Conservation (phyloP, 2,329 filamentous ascomycete species). For the Colletotrichum sp. region DNA sequence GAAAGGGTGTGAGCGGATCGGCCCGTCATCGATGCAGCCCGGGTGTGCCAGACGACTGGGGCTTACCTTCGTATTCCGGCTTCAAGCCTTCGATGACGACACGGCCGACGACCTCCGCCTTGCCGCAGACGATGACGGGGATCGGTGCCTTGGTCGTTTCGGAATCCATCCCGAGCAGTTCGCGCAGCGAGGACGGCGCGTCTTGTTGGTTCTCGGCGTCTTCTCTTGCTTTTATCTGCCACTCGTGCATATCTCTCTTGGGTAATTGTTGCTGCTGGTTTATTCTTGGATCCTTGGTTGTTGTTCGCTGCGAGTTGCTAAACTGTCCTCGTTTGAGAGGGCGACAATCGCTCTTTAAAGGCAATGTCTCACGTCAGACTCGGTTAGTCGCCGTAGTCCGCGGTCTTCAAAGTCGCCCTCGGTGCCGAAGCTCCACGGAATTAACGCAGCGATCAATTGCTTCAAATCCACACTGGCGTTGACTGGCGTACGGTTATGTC, state of each 20-base stretch:
- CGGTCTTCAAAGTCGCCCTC: neutral
- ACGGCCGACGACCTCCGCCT: conserved; percentile 25
- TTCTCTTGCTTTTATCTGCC: neutral
- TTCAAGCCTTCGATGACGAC: conserved; percentile 27
- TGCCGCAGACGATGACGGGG: conserved; percentile 28
- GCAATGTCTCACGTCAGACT: neutral
- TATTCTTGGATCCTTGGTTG: rapidly evolving
- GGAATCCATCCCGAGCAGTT: neutral
- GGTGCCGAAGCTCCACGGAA: neutral
- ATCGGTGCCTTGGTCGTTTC: neutral
- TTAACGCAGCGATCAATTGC: neutral
- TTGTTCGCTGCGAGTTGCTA: neutral
- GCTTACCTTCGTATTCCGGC: conserved; percentile 29
- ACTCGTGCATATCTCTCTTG: neutral
- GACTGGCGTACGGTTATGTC: neutral
- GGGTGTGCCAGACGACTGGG: neutral
- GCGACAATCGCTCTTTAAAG: neutral
- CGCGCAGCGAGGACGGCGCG: neutral
- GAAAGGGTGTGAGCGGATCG: neutral
- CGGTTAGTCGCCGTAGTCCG: neutral
- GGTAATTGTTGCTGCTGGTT: neutral
- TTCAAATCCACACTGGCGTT: neutral
- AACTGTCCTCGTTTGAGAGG: neutral
- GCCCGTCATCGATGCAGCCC: neutral
- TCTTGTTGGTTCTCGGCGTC: neutral